Conservation (phyloP, 1,139 yeast genomes). For the Geotrichum cucujoidarum region DNA sequence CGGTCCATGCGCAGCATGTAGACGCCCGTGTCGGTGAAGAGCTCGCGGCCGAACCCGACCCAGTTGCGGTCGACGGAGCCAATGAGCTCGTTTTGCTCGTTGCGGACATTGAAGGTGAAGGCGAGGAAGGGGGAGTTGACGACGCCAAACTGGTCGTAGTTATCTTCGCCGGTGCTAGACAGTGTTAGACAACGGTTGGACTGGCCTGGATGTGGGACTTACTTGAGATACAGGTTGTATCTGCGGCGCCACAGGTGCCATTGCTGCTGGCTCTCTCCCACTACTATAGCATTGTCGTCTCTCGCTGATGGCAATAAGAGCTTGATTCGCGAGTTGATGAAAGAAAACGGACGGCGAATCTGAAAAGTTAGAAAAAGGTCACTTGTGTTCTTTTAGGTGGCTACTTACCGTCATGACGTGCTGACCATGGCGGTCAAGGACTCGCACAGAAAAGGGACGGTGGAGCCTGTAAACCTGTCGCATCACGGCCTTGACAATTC, state of each 20-base stretch:
- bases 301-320: constrained; percentile 54
- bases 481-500: constrained; percentile 61
- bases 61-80: constrained; percentile 87
- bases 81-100: constrained; percentile 53
- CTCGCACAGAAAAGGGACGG: constrained; percentile 80
- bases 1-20: constrained; percentile 84
- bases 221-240: constrained; percentile 59
- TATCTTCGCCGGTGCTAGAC: constrained; percentile 31
- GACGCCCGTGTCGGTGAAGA: constrained; percentile 92
- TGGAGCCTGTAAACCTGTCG: constrained; percentile 79
- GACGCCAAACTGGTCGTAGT: constrained; percentile 68
- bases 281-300: constrained; percentile 43
- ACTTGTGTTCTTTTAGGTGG: not conserved
- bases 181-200: not conserved
- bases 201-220: constrained; percentile 9
- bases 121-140: constrained; percentile 84
- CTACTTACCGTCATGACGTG: constrained; percentile 49
- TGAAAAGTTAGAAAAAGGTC: not conserved
- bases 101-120: constrained; percentile 74
- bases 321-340: constrained; percentile 83
- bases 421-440: constrained; percentile 67
- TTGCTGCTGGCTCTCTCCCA: constrained; percentile 85
- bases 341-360: constrained; percentile 67
- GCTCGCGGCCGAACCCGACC: constrained; percentile 90
- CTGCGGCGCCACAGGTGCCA: constrained; percentile 94